phyloP scores from a whole-genome alignment of 139 green algal genomes.

The Tetradesmus lagerheimii region DNA sequence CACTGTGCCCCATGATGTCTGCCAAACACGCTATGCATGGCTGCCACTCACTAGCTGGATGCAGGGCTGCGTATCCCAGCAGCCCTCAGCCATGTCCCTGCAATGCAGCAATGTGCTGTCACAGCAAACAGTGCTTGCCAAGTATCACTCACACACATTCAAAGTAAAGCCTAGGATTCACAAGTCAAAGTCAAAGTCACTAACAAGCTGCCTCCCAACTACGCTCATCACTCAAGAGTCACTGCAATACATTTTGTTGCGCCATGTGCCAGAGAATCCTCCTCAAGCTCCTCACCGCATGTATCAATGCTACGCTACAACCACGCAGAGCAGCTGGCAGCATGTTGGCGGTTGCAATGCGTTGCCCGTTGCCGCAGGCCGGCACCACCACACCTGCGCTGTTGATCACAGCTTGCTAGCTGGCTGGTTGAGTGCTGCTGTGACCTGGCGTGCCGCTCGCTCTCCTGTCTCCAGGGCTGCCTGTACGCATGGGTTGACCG shows the following conservation, averaged over 20 bases:
- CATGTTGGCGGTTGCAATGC: too few species aligned
- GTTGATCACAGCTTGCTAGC: constrained; percentile 56
- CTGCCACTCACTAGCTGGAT: background rate
- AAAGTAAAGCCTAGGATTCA: background rate
- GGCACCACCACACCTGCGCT: too few species aligned
- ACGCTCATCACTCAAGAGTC: too few species aligned
- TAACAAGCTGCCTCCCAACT: too few species aligned
- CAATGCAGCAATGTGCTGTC: background rate
- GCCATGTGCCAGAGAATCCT: too few species aligned
- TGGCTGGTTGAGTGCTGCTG: background rate
- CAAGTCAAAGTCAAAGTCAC: too few species aligned
- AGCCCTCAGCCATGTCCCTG: background rate
- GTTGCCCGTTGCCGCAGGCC: too few species aligned
- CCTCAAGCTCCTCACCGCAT: too few species aligned
- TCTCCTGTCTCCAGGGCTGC: constrained; percentile 80
- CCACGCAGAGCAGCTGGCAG: too few species aligned
- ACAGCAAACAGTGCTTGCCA: background rate
- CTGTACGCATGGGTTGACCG: constrained; percentile 90
- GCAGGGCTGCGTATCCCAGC: background rate
- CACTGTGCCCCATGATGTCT: background rate
- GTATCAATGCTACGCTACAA: too few species aligned
- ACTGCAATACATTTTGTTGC: too few species aligned
- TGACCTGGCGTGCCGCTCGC: constrained; percentile 71
- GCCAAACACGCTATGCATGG: background rate
- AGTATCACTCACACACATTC: background rate